Conservation (phyloP, 306 rosid genomes). For the Malus asiatica region DNA sequence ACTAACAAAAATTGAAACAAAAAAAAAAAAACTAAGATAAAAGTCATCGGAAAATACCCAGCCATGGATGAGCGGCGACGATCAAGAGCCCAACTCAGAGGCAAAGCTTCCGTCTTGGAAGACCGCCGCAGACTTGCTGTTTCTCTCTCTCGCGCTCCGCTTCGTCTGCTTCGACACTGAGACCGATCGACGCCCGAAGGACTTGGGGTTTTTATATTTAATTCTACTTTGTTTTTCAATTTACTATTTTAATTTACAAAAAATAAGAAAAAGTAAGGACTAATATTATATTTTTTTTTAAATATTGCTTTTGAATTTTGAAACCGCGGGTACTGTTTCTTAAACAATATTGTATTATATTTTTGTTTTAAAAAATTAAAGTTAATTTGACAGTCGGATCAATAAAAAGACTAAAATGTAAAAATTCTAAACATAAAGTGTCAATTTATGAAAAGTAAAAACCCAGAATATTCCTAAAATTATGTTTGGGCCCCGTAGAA, state of each 20-base stretch:
- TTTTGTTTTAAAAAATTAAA: too few species aligned
- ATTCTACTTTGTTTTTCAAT: not conserved
- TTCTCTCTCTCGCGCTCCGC: not conserved
- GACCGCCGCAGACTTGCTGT: not conserved
- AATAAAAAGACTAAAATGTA: too few species aligned
- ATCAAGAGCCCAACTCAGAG: not conserved
- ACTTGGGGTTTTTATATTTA: not conserved
- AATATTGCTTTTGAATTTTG: not conserved
- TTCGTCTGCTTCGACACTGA: not conserved
- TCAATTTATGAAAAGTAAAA: too few species aligned
- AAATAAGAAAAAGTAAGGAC: not conserved
- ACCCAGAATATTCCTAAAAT: too few species aligned
- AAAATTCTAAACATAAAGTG: too few species aligned
- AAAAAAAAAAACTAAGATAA: not conserved
- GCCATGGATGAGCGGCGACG: constrained; percentile 36
- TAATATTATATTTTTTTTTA: not conserved
- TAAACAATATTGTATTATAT: too few species aligned
- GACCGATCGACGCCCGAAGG: not conserved
- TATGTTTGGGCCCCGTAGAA: not conserved
- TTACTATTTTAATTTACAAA: not conserved
- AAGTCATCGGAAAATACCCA: constrained; percentile 34
- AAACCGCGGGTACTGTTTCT: not conserved
- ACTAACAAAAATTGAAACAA: not conserved
- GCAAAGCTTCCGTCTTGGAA: not conserved
- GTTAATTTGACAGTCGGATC: too few species aligned